These are phyloP conservation scores for Skeletonema costatum DNA, from an alignment of 108 stramenopile species.

Conservation along the genomic window DNA sequence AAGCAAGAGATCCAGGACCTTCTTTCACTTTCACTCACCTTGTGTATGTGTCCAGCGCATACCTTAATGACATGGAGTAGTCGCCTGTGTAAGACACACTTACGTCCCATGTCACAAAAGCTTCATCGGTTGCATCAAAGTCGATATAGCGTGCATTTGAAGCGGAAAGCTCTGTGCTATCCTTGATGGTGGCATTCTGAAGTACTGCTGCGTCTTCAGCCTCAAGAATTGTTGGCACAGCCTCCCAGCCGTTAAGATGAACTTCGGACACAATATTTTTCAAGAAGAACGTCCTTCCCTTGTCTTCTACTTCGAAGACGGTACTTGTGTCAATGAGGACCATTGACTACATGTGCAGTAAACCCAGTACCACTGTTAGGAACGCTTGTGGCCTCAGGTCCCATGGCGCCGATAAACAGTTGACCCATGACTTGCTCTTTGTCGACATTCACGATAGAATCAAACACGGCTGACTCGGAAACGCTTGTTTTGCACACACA, in stretches of 20 bases:
- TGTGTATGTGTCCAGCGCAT: constrained; percentile 26
- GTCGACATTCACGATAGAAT: neutral
- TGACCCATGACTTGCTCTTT: constrained; percentile 24
- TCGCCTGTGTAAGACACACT: constrained; percentile 13
- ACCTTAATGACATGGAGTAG: constrained; percentile 33
- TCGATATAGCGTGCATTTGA: constrained; percentile 20
- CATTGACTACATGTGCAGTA: constrained; percentile 25
- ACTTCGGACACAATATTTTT: constrained; percentile 59
- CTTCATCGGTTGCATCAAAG: constrained; percentile 4
- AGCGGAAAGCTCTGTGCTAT: neutral
- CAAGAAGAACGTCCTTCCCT: constrained; percentile 42
- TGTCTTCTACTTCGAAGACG: constrained; percentile 58
- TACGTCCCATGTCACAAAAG: constrained; percentile 38
- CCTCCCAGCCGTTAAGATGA: constrained; percentile 31
- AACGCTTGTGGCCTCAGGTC: constrained; percentile 21
- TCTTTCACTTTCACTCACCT: neutral
- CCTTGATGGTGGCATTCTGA: constrained; percentile 23
- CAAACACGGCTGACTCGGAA: constrained; percentile 47
- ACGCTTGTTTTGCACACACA: constrained; percentile 58
- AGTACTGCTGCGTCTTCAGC: constrained; percentile 30
- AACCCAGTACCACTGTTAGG: constrained; percentile 22
- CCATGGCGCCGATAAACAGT: constrained; percentile 43
- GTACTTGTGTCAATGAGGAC: constrained; percentile 38
- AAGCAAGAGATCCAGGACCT: neutral
- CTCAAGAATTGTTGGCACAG: constrained; percentile 27